phyloP scores from a whole-genome alignment of 1,284 basidiomycete species.

The Marasmius tenuissimus region DNA sequence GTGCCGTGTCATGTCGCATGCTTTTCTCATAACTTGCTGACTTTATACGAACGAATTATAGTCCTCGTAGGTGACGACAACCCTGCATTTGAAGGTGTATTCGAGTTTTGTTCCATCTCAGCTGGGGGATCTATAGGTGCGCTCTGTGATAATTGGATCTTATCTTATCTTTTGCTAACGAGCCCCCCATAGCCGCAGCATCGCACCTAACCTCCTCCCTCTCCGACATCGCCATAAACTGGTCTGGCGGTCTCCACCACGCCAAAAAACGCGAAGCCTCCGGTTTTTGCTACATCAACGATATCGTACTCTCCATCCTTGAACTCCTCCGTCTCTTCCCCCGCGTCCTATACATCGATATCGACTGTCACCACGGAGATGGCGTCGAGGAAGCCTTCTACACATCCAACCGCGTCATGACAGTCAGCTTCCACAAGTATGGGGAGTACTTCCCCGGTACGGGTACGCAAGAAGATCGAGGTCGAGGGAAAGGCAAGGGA shows the following conservation, averaged over 20 bases:
- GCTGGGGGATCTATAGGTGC: conserved; percentile 89
- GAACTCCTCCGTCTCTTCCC: conserved; percentile 82
- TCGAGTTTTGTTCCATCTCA: conserved; percentile 96
- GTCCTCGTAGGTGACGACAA: conserved; percentile 94
- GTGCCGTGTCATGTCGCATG: conserved; percentile 27
- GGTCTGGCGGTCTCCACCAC: conserved; percentile 97
- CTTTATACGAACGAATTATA: conserved; percentile 27
- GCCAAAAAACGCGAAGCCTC: conserved; percentile 97
- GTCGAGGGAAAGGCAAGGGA: conserved; percentile 83
- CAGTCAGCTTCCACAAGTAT: conserved; percentile 93
- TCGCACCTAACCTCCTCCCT: conserved; percentile 79
- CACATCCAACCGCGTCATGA: conserved; percentile 96
- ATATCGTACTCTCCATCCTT: conserved; percentile 89
- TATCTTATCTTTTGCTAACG: not conserved
- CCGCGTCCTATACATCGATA: conserved; percentile 96
- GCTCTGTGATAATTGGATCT: conserved; percentile 17
- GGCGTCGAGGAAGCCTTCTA: conserved; percentile 99
- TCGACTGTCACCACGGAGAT: conserved; percentile 98
- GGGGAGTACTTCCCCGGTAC: conserved; percentile 98
- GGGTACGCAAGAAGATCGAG: conserved; percentile 83
- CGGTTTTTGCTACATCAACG: conserved; percentile 98
- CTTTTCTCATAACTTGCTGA: not conserved
- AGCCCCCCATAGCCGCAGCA: conserved; percentile 64
- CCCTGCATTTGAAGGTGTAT: conserved; percentile 94
- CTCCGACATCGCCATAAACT: conserved; percentile 94